Conservation (phyloP, 1,284 basidiomycete species). For the Neolentinus lepideus region DNA sequence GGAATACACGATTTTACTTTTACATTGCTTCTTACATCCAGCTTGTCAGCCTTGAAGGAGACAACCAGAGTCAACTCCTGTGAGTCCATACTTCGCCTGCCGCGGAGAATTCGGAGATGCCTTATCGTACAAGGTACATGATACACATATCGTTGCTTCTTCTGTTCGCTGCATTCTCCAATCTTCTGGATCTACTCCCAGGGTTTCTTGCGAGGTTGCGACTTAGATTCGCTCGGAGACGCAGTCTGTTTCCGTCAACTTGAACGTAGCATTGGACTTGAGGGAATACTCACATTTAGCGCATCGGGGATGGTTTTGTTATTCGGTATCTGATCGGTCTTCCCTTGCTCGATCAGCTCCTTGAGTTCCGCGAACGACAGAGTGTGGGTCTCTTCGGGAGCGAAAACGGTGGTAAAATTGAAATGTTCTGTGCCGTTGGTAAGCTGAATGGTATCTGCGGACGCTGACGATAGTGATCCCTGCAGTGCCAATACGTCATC, state of each 20-base stretch:
- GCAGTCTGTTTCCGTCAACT: constrained; percentile 28
- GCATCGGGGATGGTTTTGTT: constrained; percentile 61
- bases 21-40: no score
- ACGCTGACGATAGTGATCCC: not conserved
- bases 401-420: not conserved
- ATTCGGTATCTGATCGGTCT: constrained; percentile 67
- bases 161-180: no score
- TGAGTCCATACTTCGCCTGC: no score
- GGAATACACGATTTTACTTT: no score
- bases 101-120: no score
- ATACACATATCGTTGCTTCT: no score
- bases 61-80: no score
- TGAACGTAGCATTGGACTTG: constrained; percentile 3
- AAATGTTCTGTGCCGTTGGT: not conserved
- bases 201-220: constrained; percentile 46
- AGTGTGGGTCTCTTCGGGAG: constrained; percentile 23
- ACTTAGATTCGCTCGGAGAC: constrained; percentile 45
- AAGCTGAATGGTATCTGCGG: not conserved
- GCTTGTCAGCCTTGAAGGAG: no score
- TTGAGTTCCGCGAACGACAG: constrained; percentile 64
- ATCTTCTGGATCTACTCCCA: constrained; percentile 53
- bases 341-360: constrained; percentile 61
- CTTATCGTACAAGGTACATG: no score
- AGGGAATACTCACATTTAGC: constrained; percentile 44
- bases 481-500: constrained; percentile 23